phyloP scores from a whole-genome alignment of 2,329 filamentous ascomycete genomes.

The Beauveria australis region DNA sequence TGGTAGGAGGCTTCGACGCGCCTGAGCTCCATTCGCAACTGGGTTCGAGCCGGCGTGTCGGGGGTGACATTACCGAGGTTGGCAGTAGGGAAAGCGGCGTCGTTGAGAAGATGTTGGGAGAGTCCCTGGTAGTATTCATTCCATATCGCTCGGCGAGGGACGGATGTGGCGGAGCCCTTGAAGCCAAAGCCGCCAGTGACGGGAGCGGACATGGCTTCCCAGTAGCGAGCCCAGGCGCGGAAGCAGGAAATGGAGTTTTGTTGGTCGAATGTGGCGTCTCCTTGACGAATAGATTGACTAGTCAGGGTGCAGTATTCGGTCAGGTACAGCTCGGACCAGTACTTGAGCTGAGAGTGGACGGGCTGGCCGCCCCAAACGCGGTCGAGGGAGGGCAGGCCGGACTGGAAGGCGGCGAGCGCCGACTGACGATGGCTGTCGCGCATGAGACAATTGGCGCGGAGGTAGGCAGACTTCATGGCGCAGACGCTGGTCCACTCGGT shows the following conservation, averaged over 20 bases:
- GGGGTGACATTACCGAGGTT: slow-evolving; percentile 31
- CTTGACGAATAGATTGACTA: slow-evolving; percentile 48
- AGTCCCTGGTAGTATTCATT: slow-evolving; percentile 74
- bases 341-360: slow-evolving; percentile 56
- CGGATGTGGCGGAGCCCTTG: slow-evolving; percentile 36
- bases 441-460: slow-evolving; percentile 59
- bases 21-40: slow-evolving; percentile 70
- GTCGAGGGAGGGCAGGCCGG: slow-evolving; percentile 56
- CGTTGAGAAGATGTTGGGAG: slow-evolving; percentile 64
- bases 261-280: slow-evolving; percentile 42
- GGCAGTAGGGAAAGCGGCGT: slow-evolving; percentile 50
- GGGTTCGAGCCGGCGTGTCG: slow-evolving; percentile 48
- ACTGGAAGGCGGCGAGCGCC: slow-evolving; percentile 58
- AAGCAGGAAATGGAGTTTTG: slow-evolving; percentile 48
- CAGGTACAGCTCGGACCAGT: slow-evolving; percentile 72
- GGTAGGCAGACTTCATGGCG: slow-evolving; percentile 67
- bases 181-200: slow-evolving; percentile 49
- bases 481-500: slow-evolving; percentile 78
- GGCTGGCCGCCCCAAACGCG: slow-evolving; percentile 41
- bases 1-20: slow-evolving; percentile 75
- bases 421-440: slow-evolving; percentile 42
- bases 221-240: slow-evolving; percentile 63
- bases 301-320: slow-evolving; percentile 67
- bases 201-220: slow-evolving; percentile 43
- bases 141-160: slow-evolving; percentile 66